These are phyloP conservation scores for Inonotus obliquus DNA, from an alignment of 1,284 basidiomycete genomes.

Conservation along the genomic window DNA sequence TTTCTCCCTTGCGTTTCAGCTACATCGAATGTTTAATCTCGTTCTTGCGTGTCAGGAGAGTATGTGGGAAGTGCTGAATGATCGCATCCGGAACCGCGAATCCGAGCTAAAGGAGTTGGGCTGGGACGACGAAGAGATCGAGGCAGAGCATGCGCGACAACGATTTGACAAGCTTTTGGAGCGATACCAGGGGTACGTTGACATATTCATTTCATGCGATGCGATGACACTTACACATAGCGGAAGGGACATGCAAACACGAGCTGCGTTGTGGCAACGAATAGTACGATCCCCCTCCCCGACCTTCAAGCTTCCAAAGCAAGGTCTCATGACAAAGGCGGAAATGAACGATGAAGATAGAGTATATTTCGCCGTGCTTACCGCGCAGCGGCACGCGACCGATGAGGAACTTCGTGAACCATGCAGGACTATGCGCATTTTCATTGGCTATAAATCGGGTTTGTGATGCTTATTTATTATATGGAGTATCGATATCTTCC, in stretches of 20 bases:
- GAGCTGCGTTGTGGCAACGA: conserved; percentile 65
- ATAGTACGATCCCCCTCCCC: conserved; percentile 38
- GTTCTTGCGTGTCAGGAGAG: conserved; percentile 71
- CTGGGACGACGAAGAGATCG: conserved; percentile 63
- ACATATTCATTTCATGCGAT: background rate
- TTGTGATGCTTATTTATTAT: conserved; percentile 19
- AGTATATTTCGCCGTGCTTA: conserved; percentile 58
- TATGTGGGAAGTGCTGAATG: conserved; percentile 75
- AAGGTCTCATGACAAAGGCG: conserved; percentile 60
- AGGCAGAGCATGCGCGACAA: conserved; percentile 47
- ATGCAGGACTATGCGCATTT: conserved; percentile 54
- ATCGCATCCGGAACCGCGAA: conserved; percentile 50
- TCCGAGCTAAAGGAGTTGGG: conserved; percentile 50
- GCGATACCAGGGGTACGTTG: conserved; percentile 51
- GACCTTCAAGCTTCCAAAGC: conserved; percentile 56
- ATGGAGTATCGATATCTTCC: background rate
- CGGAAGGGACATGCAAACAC: conserved; percentile 62
- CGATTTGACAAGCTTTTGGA: conserved; percentile 63
- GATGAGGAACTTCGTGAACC: conserved; percentile 52
- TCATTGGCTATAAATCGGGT: conserved; percentile 53
- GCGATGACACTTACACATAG: background rate
- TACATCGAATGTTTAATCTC: conserved; percentile 56
- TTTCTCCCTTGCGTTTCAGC: conserved; percentile 54
- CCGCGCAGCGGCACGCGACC: conserved; percentile 48
- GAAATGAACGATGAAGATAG: conserved; percentile 66